Conservation (phyloP, 768 basidiomycete genomes). For the Agaricus subrufescens region DNA sequence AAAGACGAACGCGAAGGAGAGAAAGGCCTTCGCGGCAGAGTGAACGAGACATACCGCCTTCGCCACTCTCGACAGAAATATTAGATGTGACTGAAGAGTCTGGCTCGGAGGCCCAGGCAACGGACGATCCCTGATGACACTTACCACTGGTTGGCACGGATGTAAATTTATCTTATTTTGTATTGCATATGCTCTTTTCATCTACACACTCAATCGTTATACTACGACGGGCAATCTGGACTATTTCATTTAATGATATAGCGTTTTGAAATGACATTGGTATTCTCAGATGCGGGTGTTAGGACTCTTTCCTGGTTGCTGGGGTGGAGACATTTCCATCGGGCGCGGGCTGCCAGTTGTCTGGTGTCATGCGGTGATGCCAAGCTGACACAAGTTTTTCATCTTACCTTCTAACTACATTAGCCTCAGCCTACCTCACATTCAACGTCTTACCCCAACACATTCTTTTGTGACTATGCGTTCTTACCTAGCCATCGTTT, state of each 20-base stretch:
- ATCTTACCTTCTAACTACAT: neutral
- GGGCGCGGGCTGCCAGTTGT: no score
- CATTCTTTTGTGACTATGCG: constrained; percentile 24
- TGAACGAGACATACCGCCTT: constrained; percentile 25
- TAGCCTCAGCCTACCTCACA: neutral
- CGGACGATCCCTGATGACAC: constrained; percentile 1
- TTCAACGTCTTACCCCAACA: constrained; percentile 13
- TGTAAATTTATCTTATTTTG: constrained; percentile 14
- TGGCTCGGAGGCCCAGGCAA: constrained; percentile 12
- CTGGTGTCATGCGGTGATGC: no score
- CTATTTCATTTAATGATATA: neutral
- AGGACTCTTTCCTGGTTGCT: no score
- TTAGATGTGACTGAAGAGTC: constrained; percentile 20
- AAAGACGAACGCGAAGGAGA: constrained; percentile 35
- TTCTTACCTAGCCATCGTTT: constrained; percentile 25
- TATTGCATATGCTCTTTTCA: constrained; percentile 9
- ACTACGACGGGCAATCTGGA: neutral
- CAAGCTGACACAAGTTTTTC: neutral
- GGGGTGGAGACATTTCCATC: no score
- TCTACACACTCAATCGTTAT: constrained; percentile 4
- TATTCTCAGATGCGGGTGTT: no score
- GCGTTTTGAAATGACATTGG: no score
- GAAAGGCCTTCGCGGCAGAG: constrained; percentile 17
- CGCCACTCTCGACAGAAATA: constrained; percentile 29
- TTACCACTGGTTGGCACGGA: neutral